Base-by-base conservation (phyloP, 139 green algal genomes). In the Eudorina sp. region DNA sequence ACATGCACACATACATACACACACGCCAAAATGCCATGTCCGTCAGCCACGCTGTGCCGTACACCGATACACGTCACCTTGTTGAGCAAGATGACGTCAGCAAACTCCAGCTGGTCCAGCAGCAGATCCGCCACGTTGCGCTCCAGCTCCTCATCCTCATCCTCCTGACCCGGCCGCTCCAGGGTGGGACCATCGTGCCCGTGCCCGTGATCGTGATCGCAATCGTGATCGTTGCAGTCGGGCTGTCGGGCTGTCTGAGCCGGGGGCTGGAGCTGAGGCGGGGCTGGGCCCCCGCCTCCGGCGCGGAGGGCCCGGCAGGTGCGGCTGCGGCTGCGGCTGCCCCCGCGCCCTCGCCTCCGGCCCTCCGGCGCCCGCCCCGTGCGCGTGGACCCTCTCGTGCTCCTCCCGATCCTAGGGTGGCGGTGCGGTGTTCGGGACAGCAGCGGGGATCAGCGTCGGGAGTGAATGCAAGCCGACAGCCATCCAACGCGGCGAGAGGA, bases 11-110 rank as follows among this genome's bases (percentile, higher is more conserved):
- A n/a, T n/a, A n/a, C n/a, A n/a, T n/a, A n/a, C n/a, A n/a, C n/a
- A n/a, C n/a, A n/a, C n/a, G n/a, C n/a, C n/a, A n/a, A n/a, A n/a
- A n/a, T n/a, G n/a, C n/a, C n/a, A n/a, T n/a, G n/a, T n/a, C n/a
- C n/a, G n/a, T n/a, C n/a, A n/a, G n/a, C n/a, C n/a, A n/a, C n/a
- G n/a, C n/a, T n/a, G n/a, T n/a, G n/a, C n/a, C n/a, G n/a, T n/a
- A n/a, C n/a, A n/a, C n/a, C n/a, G n/a, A n/a, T n/a, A n/a, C n/a
- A n/a, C n/a, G n/a, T n/a, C n/a, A n/a, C 78, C 89, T 98, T 98
- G 90, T 97, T 98, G 7, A 98, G 91, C 53, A 97, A 29, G 27
- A 98, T 92, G 27, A 98, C 94, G 83, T 98, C 92, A 25, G 96
- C 96, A 91, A 95, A 96, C 90, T 97, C 95, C 21, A 97, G 92